phyloP scores from a whole-genome alignment of 2,329 filamentous ascomycete genomes.

The Colletotrichum agaves region DNA sequence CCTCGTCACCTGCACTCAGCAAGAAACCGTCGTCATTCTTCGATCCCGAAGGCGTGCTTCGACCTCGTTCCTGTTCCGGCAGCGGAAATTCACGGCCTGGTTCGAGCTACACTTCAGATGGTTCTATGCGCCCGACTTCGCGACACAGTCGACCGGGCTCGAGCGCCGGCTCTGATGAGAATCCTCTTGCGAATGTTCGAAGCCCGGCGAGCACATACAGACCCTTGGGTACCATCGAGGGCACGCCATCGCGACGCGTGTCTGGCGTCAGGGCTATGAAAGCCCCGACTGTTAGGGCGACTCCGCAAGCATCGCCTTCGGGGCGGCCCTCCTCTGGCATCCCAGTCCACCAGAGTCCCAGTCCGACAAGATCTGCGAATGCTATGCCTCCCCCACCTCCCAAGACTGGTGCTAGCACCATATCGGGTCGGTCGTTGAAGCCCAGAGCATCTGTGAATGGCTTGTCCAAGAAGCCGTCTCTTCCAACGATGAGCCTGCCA shows the following conservation, averaged over 20 bases:
- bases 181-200: constrained; percentile 52
- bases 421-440: constrained; percentile 58
- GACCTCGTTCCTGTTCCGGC: constrained; percentile 61
- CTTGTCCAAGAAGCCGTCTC: constrained; percentile 66
- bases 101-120: constrained; percentile 72
- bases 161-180: constrained; percentile 60
- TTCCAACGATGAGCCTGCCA: constrained; percentile 49
- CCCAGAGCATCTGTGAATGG: constrained; percentile 64
- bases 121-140: constrained; percentile 62
- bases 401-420: constrained; percentile 58
- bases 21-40: constrained; percentile 80
- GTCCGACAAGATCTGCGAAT: constrained; percentile 50
- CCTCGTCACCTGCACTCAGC: constrained; percentile 78
- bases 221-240: constrained; percentile 54
- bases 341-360: constrained; percentile 48
- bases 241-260: constrained; percentile 52
- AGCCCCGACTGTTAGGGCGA: constrained; percentile 46
- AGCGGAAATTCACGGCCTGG: constrained; percentile 60
- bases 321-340: constrained; percentile 46
- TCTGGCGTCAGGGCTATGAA: constrained; percentile 50
- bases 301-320: constrained; percentile 39
- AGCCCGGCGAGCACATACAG: constrained; percentile 57
- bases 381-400: constrained; percentile 44
- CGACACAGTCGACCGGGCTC: constrained; percentile 66
- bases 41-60: constrained; percentile 68